A percentile compares a stretch with the other conserved stretches of the same genome.
Conservation (phyloP, 306 rosid genomes). For the Sechiopsis laciniata region DNA sequence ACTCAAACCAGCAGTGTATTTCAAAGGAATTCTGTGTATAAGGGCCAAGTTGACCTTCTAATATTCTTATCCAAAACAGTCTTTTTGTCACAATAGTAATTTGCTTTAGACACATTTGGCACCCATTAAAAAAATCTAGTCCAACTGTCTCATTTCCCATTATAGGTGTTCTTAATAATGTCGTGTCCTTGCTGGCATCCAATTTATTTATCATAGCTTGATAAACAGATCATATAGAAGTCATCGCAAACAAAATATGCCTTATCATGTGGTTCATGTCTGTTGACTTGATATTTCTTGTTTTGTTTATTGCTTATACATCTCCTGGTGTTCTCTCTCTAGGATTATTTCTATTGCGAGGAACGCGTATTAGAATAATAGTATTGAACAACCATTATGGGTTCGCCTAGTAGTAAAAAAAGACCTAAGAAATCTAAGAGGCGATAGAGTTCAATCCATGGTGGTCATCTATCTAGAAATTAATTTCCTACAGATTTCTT, state of each 20-base stretch:
- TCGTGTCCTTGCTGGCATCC: conserved; percentile 18
- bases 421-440: no score
- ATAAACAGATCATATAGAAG: neutral
- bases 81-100: neutral
- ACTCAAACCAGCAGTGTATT: neutral
- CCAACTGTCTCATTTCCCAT: neutral
- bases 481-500: no score
- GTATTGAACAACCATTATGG: neutral
- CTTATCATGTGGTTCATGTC: conserved; percentile 17
- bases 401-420: no score
- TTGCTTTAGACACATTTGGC: conserved; percentile 3
- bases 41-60: neutral
- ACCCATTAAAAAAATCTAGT: no score
- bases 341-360: neutral
- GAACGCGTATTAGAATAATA: neutral
- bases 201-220: conserved; percentile 18
- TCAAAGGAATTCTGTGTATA: neutral
- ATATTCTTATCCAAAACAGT: conserved; percentile 6
- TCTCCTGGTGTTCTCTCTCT: neutral
- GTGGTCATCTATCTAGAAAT: no score
- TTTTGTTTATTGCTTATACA: conserved; percentile 1
- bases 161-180: neutral
- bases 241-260: neutral
- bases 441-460: no score
- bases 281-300: neutral